Conservation (phyloP, 2,329 filamentous ascomycete species). For the Penicillium thymicola region DNA sequence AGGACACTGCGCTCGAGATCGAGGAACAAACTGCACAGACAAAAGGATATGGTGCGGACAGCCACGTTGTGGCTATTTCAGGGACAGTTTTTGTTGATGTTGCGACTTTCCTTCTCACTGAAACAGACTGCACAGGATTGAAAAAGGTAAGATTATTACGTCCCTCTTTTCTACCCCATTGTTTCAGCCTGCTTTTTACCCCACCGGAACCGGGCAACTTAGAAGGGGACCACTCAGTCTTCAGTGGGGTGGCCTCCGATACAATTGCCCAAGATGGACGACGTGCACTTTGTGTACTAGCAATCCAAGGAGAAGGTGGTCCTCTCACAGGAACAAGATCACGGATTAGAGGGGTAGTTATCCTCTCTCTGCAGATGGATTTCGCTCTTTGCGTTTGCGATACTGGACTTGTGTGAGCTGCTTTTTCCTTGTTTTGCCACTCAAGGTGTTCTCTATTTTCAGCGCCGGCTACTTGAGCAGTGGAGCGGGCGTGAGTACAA, state of each 20-base stretch:
- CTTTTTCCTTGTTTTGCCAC: not conserved
- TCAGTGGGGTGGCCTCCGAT: slow-evolving; percentile 54
- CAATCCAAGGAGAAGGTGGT: not conserved
- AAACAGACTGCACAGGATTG: slow-evolving; percentile 59
- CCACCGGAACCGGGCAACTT: slow-evolving; percentile 42
- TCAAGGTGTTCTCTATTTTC: slow-evolving; percentile 14
- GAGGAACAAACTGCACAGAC: slow-evolving; percentile 51
- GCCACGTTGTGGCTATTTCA: slow-evolving; percentile 62
- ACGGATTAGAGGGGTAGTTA: slow-evolving; percentile 24
- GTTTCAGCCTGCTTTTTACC: not conserved
- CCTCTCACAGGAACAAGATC: not conserved
- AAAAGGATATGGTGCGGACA: slow-evolving; percentile 82
- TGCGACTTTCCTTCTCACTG: slow-evolving; percentile 68
- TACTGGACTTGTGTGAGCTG: slow-evolving; percentile 4
- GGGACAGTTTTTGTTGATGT: slow-evolving; percentile 77
- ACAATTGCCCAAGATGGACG: slow-evolving; percentile 56
- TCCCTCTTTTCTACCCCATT: slow-evolving; percentile 1
- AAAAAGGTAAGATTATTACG: slow-evolving; percentile 33
- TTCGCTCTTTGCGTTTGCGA: slow-evolving; percentile 24
- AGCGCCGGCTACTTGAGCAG: slow-evolving; percentile 16
- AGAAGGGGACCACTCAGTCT: slow-evolving; percentile 54
- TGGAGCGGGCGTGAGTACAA: slow-evolving; percentile 34
- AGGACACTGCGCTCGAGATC: slow-evolving; percentile 29
- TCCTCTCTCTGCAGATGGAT: slow-evolving; percentile 39
- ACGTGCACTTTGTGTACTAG: slow-evolving; percentile 4